Evolutionary conservation across 139 green algal genomes (phyloP).

Genomic region (Haematococcus lacustris): DNA sequence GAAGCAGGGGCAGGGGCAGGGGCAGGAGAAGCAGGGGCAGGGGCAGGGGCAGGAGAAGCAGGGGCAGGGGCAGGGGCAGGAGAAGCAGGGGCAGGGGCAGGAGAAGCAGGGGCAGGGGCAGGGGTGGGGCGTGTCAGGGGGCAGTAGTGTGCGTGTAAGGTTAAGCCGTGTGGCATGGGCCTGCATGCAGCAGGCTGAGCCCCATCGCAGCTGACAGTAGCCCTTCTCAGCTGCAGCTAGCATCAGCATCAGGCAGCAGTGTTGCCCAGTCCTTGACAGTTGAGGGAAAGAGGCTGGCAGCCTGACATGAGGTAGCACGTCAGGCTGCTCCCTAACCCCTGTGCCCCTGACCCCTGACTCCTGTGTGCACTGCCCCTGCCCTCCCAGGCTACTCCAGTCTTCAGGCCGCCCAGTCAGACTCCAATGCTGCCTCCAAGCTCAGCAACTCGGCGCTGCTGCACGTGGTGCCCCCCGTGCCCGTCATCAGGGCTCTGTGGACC

Average conservation of each 20-base stretch:
- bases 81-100: too few species aligned
- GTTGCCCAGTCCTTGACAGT: not conserved
- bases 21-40: too few species aligned
- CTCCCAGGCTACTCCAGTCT: not conserved
- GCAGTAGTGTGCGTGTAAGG: not conserved
- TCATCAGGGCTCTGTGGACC: not conserved
- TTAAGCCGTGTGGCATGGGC: not conserved
- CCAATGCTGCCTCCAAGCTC: not conserved
- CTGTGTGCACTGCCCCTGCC: too few species aligned
- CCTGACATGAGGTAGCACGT: not conserved
- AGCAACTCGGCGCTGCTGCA: not conserved
- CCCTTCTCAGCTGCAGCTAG: not conserved
- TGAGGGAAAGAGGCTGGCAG: too few species aligned
- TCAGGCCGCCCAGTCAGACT: not conserved
- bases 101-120: too few species aligned
- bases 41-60: too few species aligned
- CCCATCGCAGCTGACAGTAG: not conserved
- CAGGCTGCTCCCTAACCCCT: too few species aligned
- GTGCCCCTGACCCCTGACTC: not conserved
- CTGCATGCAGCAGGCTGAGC: not conserved
- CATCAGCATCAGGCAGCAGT: not conserved
- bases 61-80: too few species aligned
- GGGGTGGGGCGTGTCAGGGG: too few species aligned
- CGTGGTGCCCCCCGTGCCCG: not conserved
- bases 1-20: too few species aligned